Percentiles rank a stretch among this genome's conserved stretches.
phyloP scores from a whole-genome alignment of 192 early-diverging fungal species.

The Polychytrium aggregatum region DNA sequence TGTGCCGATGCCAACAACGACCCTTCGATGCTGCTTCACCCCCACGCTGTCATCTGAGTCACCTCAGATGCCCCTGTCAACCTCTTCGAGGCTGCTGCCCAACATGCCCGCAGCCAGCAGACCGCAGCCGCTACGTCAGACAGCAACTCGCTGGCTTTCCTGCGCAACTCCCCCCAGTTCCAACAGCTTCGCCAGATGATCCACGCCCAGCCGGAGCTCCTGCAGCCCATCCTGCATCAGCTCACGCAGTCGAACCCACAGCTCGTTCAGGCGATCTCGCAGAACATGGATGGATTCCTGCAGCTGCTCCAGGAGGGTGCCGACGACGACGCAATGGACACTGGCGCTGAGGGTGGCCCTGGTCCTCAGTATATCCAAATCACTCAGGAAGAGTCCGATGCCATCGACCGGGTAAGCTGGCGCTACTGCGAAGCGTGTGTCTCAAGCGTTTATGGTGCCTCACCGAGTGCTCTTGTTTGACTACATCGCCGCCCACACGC shows the following conservation, averaged over 20 bases:
- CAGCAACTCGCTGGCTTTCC: conserved; percentile 28
- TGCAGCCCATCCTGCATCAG: conserved; percentile 76
- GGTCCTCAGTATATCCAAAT: conserved; percentile 61
- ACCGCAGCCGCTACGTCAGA: conserved; percentile 17
- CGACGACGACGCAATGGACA: conserved; percentile 49
- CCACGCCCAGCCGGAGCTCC: conserved; percentile 70
- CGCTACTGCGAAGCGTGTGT: background rate
- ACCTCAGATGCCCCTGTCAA: conserved; percentile 20
- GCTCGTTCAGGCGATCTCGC: conserved; percentile 62
- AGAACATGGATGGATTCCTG: conserved; percentile 71
- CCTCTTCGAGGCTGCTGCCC: conserved; percentile 29
- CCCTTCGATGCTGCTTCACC: conserved; percentile 2
- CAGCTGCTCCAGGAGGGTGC: conserved; percentile 42
- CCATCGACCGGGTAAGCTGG: conserved; percentile 65
- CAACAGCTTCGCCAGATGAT: conserved; percentile 83
- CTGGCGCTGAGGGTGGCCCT: conserved; percentile 17
- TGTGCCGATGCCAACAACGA: background rate
- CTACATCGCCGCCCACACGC: background rate
- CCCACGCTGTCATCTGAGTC: conserved; percentile 2
- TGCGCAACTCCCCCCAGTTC: conserved; percentile 79
- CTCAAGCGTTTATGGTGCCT: background rate
- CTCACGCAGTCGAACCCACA: conserved; percentile 76
- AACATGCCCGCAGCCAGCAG: conserved; percentile 9
- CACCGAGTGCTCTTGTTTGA: background rate
- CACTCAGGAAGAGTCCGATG: conserved; percentile 79